Evolutionary conservation across 1,284 basidiomycete species (phyloP).

Genomic region (Ustilago esculenta): DNA sequence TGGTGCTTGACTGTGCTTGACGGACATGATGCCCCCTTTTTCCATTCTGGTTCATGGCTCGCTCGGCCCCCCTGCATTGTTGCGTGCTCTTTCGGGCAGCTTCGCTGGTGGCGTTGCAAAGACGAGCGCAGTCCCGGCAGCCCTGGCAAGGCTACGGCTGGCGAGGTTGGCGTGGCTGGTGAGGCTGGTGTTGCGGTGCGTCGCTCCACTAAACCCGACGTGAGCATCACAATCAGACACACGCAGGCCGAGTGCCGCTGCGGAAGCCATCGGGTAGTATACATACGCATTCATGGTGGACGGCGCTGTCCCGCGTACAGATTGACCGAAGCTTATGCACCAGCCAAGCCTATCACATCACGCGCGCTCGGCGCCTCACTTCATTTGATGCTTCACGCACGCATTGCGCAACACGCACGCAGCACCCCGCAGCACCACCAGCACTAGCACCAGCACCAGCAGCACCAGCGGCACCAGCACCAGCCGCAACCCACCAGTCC

Average conservation of each 20-base stretch:
- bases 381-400: constrained; percentile 11
- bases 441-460: neutral
- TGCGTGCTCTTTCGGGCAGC: neutral
- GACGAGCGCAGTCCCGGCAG: too few relatives aligned
- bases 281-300: too few relatives aligned
- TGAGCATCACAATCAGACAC: too few relatives aligned
- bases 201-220: too few relatives aligned
- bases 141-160: too few relatives aligned
- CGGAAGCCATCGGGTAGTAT: too few relatives aligned
- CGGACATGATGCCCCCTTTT: too few relatives aligned
- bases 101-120: constrained; percentile 8
- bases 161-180: too few relatives aligned
- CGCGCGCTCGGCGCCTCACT: constrained; percentile 5
- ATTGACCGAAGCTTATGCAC: too few relatives aligned
- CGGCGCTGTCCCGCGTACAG: constrained; percentile 16
- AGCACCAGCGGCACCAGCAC: constrained; percentile 3
- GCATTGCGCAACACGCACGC: neutral
- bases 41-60: too few relatives aligned
- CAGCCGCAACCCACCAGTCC: constrained; percentile 17
- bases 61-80: neutral
- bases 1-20: neutral
- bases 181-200: too few relatives aligned
- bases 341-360: constrained; percentile 38
- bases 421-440: constrained; percentile 5
- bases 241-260: too few relatives aligned